Conservation (phyloP, 768 basidiomycete genomes). For the Calvatia gigantea region DNA sequence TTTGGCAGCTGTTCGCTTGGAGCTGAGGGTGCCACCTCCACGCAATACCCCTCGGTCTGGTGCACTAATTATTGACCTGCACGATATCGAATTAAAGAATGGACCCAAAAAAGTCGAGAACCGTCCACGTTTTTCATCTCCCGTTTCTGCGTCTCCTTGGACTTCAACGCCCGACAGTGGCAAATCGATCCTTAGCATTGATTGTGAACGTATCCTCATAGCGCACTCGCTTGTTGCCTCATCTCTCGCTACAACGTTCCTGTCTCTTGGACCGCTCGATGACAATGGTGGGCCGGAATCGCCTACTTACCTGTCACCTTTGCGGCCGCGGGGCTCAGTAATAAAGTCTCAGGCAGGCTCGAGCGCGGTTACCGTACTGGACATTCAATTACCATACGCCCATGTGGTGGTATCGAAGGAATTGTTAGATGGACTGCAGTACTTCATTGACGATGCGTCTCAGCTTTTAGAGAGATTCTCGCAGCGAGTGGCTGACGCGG, state of each 20-base stretch:
- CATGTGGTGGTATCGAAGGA: constrained; percentile 59
- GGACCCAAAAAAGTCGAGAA: constrained; percentile 14
- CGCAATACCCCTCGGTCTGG: constrained; percentile 57
- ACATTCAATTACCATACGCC: constrained; percentile 58
- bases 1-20: constrained; percentile 58
- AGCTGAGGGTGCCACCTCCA: constrained; percentile 67
- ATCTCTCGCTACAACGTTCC: constrained; percentile 2
- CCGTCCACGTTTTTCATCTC: constrained; percentile 25
- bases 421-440: constrained; percentile 74
- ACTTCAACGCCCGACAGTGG: not conserved
- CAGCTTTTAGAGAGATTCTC: constrained; percentile 57
- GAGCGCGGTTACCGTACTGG: constrained; percentile 25
- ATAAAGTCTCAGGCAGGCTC: constrained; percentile 22
- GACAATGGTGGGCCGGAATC: not conserved
- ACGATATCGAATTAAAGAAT: constrained; percentile 34
- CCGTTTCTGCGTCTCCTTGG: not conserved
- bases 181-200: constrained; percentile 16
- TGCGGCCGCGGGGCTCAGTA: constrained; percentile 34
- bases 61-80: constrained; percentile 60
- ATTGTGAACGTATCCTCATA: constrained; percentile 43
- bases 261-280: constrained; percentile 15
- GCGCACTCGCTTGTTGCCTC: constrained; percentile 38
- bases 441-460: constrained; percentile 83
- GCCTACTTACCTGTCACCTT: constrained; percentile 7
- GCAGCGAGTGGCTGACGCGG: constrained; percentile 12